Conservation (phyloP, 805 yeast species). For the Citeromyces matritensis region DNA sequence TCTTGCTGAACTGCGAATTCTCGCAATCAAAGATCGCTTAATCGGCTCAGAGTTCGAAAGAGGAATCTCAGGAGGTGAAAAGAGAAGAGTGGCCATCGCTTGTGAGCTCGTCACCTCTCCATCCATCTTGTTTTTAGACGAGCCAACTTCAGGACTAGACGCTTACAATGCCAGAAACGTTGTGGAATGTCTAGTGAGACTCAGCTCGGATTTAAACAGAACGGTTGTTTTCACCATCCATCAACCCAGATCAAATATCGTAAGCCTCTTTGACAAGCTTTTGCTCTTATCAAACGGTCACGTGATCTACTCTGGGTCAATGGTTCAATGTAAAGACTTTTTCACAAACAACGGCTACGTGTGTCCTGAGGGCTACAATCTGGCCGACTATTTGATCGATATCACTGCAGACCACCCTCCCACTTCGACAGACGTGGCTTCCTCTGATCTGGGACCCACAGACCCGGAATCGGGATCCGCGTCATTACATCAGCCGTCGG, state of each 20-base stretch:
- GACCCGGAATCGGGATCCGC: too few species aligned
- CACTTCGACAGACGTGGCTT: constrained; percentile 5
- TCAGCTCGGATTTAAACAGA: constrained; percentile 70
- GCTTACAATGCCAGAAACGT: constrained; percentile 89
- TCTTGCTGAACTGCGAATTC: constrained; percentile 69
- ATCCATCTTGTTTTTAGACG: constrained; percentile 69
- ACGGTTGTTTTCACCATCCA: constrained; percentile 90
- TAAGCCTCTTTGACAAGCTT: constrained; percentile 75
- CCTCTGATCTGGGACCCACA: background rate
- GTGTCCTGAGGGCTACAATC: constrained; percentile 83
- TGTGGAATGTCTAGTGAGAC: constrained; percentile 64
- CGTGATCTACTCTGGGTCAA: constrained; percentile 79
- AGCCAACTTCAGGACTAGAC: constrained; percentile 93
- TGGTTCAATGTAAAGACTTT: constrained; percentile 58
- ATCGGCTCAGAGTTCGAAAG: constrained; percentile 83
- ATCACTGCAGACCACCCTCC: constrained; percentile 56
- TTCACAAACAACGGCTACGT: constrained; percentile 60
- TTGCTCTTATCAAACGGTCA: constrained; percentile 74
- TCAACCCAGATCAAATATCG: constrained; percentile 94
- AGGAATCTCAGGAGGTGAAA: constrained; percentile 91
- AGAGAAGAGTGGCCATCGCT: constrained; percentile 83
- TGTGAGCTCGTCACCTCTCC: constrained; percentile 89
- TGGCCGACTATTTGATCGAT: constrained; percentile 89
- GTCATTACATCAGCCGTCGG: constrained; percentile 1
- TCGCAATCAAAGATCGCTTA: constrained; percentile 67